phyloP scores from a whole-genome alignment of 176 grass and related monocot genomes.

The Guadua angustifolia region DNA sequence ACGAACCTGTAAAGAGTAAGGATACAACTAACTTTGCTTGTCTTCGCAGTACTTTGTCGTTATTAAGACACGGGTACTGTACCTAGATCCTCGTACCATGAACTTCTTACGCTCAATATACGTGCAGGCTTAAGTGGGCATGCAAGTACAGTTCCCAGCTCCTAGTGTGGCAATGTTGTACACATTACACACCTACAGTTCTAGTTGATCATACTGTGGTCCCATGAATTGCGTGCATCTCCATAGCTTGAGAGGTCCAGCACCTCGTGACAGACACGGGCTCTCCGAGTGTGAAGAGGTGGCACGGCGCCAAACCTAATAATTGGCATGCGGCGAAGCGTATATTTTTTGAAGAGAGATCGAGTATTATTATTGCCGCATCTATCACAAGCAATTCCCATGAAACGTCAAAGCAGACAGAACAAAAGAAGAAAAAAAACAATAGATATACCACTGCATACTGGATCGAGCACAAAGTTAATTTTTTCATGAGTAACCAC shows the following conservation, averaged over 20 bases:
- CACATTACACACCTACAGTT: background rate
- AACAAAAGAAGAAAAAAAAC: background rate
- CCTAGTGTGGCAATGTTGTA: background rate
- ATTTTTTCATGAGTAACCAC: background rate
- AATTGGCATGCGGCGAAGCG: slow-evolving; percentile 11
- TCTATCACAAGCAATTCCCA: background rate
- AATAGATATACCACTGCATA: background rate
- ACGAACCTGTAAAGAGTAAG: background rate
- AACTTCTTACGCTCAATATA: background rate
- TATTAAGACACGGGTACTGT: background rate
- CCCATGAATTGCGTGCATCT: slow-evolving; percentile 7
- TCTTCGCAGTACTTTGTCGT: background rate
- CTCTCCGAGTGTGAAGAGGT: background rate
- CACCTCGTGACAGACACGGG: slow-evolving; percentile 19
- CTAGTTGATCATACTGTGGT: background rate
- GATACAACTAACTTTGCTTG: background rate
- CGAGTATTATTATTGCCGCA: slow-evolving; percentile 23
- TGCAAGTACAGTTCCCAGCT: background rate
- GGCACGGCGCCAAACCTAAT: slow-evolving; percentile 44
- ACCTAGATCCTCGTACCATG: background rate
- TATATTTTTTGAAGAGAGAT: background rate
- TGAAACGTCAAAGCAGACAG: slow-evolving; percentile 21
- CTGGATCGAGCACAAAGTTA: background rate
- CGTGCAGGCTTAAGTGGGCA: background rate
- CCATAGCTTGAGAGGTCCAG: background rate